Percentiles rank a stretch among this genome's conserved stretches.
Conservation (phyloP, 1,139 yeast genomes). For the Hemisphaericaspora lyxosophila region DNA sequence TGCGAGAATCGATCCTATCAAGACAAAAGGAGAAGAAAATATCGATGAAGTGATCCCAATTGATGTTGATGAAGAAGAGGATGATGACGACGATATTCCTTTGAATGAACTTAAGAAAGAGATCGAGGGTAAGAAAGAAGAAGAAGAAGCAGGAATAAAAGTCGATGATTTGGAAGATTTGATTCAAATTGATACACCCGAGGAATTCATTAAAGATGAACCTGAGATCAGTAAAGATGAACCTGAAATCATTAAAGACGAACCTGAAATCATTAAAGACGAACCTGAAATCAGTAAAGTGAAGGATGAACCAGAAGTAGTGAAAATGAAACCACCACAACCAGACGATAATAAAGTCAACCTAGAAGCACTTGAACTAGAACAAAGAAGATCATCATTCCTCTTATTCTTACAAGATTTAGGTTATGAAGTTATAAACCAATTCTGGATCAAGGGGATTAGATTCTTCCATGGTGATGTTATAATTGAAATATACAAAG, state of each 20-base stretch:
- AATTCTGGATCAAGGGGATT: conserved; percentile 66
- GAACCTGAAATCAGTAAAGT: no score
- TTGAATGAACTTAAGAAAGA: conserved; percentile 1
- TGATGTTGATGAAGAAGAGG: conserved; percentile 10
- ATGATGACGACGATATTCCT: conserved; percentile 5
- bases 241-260: not conserved
- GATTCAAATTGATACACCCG: conserved; percentile 7
- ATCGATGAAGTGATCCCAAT: not conserved
- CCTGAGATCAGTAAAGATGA: not conserved
- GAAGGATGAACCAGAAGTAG: not conserved
- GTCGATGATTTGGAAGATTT: conserved; percentile 8
- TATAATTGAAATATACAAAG: conserved; percentile 58
- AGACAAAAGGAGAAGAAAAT: conserved; percentile 1
- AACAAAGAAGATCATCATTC: conserved; percentile 34
- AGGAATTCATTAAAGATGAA: conserved; percentile 3
- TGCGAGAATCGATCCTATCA: conserved; percentile 19
- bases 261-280: conserved; percentile 3
- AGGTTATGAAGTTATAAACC: conserved; percentile 68
- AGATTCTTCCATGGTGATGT: conserved; percentile 65
- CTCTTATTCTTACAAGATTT: conserved; percentile 57
- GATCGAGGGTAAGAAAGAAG: conserved; percentile 3
- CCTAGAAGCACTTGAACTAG: conserved; percentile 3
- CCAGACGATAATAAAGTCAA: not conserved
- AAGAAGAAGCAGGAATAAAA: conserved; percentile 4
- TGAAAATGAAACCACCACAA: not conserved